Evolutionary conservation across 805 yeast genomes (phyloP).

Genomic region (Candida nanaspora): DNA sequence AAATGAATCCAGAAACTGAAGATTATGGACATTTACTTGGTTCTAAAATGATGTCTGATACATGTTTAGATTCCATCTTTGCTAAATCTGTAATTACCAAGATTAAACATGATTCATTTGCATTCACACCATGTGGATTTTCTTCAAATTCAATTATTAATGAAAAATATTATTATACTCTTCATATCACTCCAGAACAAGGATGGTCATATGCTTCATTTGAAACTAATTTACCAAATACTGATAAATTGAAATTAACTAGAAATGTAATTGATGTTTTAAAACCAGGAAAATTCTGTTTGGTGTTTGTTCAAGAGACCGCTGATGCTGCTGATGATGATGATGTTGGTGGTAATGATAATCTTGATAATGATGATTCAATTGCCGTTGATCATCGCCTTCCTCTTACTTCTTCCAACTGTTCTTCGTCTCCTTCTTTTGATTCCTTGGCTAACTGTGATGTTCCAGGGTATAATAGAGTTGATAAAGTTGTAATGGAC

Average conservation of each 20-base stretch:
- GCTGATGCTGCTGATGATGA: background rate
- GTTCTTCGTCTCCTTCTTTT: background rate
- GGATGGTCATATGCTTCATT: conserved; percentile 97
- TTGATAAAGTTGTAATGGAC: conserved; percentile 68
- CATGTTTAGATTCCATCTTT: conserved; percentile 59
- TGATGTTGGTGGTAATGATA: background rate
- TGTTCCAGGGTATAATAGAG: conserved; percentile 45
- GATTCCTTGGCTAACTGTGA: conserved; percentile 22
- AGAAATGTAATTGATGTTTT: conserved; percentile 55
- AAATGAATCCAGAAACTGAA: conserved; percentile 43
- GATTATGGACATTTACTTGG: conserved; percentile 82
- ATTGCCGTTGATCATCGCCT: background rate
- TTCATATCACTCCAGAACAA: conserved; percentile 89
- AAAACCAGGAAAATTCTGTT: conserved; percentile 69
- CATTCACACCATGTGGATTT: conserved; percentile 91
- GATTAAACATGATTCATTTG: conserved; percentile 72
- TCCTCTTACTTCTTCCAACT: no score
- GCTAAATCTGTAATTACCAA: conserved; percentile 10
- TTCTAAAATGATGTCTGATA: conserved; percentile 50
- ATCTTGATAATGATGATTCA: background rate
- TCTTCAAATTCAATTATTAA: conserved; percentile 77
- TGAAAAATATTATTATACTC: conserved; percentile 58
- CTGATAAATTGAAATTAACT: conserved; percentile 49
- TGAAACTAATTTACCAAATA: conserved; percentile 71
- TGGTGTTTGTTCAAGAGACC: conserved; percentile 21